Evolutionary conservation across 2,329 filamentous ascomycete genomes (phyloP).

Genomic region (Fusarium keratoplasticum): DNA sequence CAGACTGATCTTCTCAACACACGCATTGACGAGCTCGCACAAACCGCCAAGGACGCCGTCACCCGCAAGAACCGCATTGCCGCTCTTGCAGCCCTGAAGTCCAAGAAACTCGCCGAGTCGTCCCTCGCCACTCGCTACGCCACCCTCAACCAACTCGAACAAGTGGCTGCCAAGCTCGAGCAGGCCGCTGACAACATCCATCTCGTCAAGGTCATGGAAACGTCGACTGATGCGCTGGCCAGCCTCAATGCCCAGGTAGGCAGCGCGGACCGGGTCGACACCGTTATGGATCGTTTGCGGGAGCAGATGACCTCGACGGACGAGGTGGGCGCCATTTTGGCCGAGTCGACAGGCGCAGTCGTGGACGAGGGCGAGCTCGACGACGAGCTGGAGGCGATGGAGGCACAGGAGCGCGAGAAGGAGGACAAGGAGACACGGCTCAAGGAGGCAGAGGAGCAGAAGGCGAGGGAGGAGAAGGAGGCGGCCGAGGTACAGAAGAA

Average conservation of each 20-base stretch:
- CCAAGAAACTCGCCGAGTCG: slow-evolving; percentile 83
- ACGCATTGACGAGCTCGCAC: slow-evolving; percentile 74
- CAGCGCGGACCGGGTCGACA: slow-evolving; percentile 79
- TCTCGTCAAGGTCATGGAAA: slow-evolving; percentile 84
- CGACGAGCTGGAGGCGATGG: slow-evolving; percentile 84
- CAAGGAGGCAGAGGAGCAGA: slow-evolving; percentile 52
- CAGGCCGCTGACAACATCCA: slow-evolving; percentile 87
- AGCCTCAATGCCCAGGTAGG: slow-evolving; percentile 82
- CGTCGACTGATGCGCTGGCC: slow-evolving; percentile 78
- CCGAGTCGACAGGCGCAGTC: slow-evolving; percentile 64
- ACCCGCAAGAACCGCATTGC: slow-evolving; percentile 77
- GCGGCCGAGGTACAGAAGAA: slow-evolving; percentile 63
- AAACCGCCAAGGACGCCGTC: slow-evolving; percentile 77
- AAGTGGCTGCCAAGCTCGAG: slow-evolving; percentile 84
- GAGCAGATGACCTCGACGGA: slow-evolving; percentile 86
- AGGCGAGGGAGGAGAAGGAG: slow-evolving; percentile 58
- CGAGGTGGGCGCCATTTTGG: slow-evolving; percentile 82
- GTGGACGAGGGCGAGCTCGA: slow-evolving; percentile 89
- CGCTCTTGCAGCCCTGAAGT: slow-evolving; percentile 82
- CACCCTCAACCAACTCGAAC: slow-evolving; percentile 84
- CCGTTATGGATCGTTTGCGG: slow-evolving; percentile 78
- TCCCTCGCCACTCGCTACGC: slow-evolving; percentile 78
- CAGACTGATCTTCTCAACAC: slow-evolving; percentile 75
- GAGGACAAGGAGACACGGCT: slow-evolving; percentile 62
- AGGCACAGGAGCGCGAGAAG: slow-evolving; percentile 67